Conservation (phyloP, 2,329 filamentous ascomycete genomes). For the Neonectria sp. region DNA sequence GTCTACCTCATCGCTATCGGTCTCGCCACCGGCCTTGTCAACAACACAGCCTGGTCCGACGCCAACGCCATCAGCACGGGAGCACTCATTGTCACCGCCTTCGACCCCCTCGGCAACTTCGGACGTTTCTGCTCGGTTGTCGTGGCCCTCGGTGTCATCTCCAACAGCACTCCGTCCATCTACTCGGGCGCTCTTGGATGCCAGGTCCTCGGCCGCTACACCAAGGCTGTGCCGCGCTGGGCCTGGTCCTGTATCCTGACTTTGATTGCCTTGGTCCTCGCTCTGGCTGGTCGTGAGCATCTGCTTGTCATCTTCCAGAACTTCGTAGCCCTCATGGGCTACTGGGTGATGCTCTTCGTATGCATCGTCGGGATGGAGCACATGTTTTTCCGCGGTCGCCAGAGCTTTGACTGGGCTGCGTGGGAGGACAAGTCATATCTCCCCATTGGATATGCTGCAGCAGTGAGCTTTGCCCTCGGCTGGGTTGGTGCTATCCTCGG, state of each 20-base stretch:
- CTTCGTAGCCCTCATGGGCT: conserved; percentile 68
- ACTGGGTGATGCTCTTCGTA: conserved; percentile 68
- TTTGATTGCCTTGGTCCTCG: conserved; percentile 69
- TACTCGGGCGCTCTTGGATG: conserved; percentile 73
- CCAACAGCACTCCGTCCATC: conserved; percentile 69
- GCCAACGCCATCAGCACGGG: conserved; percentile 68
- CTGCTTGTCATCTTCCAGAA: conserved; percentile 70
- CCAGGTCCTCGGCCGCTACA: conserved; percentile 70
- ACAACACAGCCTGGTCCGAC: conserved; percentile 63
- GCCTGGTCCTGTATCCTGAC: conserved; percentile 69
- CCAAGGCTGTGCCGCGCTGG: conserved; percentile 67
- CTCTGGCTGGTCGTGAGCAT: conserved; percentile 66
- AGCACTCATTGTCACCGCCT: conserved; percentile 70
- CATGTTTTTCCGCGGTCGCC: conserved; percentile 58
- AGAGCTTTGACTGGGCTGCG: conserved; percentile 59
- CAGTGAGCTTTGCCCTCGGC: conserved; percentile 61
- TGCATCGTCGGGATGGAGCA: conserved; percentile 64
- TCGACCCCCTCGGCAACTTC: conserved; percentile 67
- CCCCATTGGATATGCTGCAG: conserved; percentile 60
- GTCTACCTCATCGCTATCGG: conserved; percentile 75
- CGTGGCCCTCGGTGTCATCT: conserved; percentile 68
- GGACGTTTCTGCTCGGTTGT: conserved; percentile 71
- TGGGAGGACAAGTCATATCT: conserved; percentile 64
- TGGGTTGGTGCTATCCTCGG: conserved; percentile 68
- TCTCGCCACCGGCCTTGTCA: conserved; percentile 66